Percentiles rank a stretch among this genome's conserved stretches.
Evolutionary conservation across 1,284 basidiomycete genomes (phyloP).

Genomic region (Anthracocystis walkeri): DNA sequence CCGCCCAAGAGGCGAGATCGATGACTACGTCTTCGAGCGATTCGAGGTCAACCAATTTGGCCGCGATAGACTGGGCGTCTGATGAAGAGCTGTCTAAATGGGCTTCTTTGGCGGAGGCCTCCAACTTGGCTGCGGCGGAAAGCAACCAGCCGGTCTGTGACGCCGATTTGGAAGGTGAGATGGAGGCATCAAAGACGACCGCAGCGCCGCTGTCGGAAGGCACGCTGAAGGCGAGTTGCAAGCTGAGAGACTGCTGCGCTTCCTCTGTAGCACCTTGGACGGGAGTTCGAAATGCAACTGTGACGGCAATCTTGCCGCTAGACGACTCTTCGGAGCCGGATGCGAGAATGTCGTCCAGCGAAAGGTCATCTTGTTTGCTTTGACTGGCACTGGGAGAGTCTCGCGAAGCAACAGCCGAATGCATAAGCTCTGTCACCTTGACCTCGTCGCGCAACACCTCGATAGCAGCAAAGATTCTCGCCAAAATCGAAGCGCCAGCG

Average conservation of each 20-base stretch:
- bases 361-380: slow-evolving; percentile 8
- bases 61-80: slow-evolving; percentile 20
- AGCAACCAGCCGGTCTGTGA: slow-evolving; percentile 31
- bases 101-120: slow-evolving; percentile 5
- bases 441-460: slow-evolving; percentile 46
- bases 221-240: slow-evolving; percentile 34
- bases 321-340: slow-evolving; percentile 1
- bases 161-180: slow-evolving; percentile 19
- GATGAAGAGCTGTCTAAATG: slow-evolving; percentile 26
- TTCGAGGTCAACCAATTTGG: slow-evolving; percentile 21
- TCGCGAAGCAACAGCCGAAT: slow-evolving; percentile 34
- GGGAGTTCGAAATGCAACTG: slow-evolving; percentile 38
- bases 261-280: slow-evolving; percentile 16
- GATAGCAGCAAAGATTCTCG: slow-evolving; percentile 45
- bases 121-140: slow-evolving; percentile 14
- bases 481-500: slow-evolving; percentile 11
- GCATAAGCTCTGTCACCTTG: slow-evolving; percentile 46
- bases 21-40: slow-evolving; percentile 41
- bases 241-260: slow-evolving; percentile 23
- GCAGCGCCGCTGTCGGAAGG: slow-evolving; percentile 7
- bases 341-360: slow-evolving; percentile 34
- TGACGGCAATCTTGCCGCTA: slow-evolving; percentile 29
- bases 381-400: not conserved
- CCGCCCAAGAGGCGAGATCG: slow-evolving; percentile 31
- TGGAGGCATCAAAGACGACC: slow-evolving; percentile 28